Base-by-base conservation (phyloP, 305 asterid genomes). In the Petunia hybrid region DNA sequence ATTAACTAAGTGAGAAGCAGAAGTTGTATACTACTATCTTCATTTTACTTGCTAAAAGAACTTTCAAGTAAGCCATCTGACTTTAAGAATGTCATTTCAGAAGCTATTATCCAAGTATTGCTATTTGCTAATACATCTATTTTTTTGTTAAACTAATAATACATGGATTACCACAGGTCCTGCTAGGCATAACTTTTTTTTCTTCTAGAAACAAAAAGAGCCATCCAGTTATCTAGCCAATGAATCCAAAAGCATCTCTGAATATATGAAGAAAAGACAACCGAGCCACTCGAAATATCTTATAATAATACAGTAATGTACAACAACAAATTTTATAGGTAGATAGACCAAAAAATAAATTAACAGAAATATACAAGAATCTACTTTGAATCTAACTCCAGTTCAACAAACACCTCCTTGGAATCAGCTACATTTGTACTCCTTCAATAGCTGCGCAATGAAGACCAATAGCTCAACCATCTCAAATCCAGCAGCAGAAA, bases 401-500 rank as follows among this genome's bases (percentile, higher is more conserved):
- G n/a, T 43, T 57, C 79, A 68, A n/a, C 48, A 73, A 43, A 40
- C 71, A 55, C 9, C 68, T 73, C 71, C 79, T 80, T 46, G 10
- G 38, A 45, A 42, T 61, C 77, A 74, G 8, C 31, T 42, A 38
- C 84, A 53, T 36, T 80, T 63, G 59, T 51, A 62, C 59, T 84
- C 90, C 85, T 90, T 95, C 79, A 90, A 85, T 78, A 87, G 48
- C 51, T 86, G 92, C 55, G 98, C 92, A 59, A 92, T 92, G 68
- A 92, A 87, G 45, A 91, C 86, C 91, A 92, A 85, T 82, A 95
- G 98, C 89, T 95, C 98, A 84, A 95, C 95, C 97, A 94, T 94
- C 88, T 95, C 98, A 80, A 87, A 85, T 39, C 98, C 99, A 56
- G 97, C 95, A 63, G 94, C 98, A 39, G 98, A 91, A 80, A 95